Evolutionary conservation across 208 protist species (phyloP), one percentile per base, ranked within the genome.

Genomic region (Wallacemonas sp.): DNA sequence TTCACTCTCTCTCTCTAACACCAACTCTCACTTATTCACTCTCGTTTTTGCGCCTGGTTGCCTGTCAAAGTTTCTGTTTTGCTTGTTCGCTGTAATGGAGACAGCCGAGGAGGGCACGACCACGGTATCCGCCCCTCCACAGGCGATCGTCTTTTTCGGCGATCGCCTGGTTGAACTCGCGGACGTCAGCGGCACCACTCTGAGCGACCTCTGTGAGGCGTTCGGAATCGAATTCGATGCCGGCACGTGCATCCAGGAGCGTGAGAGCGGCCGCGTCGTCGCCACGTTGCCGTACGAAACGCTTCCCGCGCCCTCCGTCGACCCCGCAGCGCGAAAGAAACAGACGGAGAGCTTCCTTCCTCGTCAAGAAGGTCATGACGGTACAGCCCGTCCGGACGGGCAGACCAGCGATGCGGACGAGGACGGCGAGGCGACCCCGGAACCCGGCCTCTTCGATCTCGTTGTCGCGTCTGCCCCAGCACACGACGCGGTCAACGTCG

Each of bases 231-330:
- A 64, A 14, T 76, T 74, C 36, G 83, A 77, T 11, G 60, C 63
- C 11, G 83, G 81, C 32, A 75, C 85, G 57, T 85, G 71, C 48
- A 57, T 95, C 16, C 76, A 69, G 24, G 74, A 85, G 14, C 72
- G 82, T 1, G 57, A 36, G 4, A 84, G 69, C 4, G 80, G 81
- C 6, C 80, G 71, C 3, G 68, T 91, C 2, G 79, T 93, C 27
- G 87, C 83, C 0, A 95, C 90, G 21, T 71, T 95, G 9, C 85
- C 90, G 0, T 93, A 83, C 56, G 90, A 95, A 47, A 57, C 64
- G 6, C 54, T 95, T 0, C 77, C 76, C 2, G 48, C 65, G 2
- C 61, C 61, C 0, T 30, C 48, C 5, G 52, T 62, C 9, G 61
- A 21, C 1, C 61, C 55, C n/a, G n/a, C n/a, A n/a, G n/a, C n/a